Evolutionary conservation across 495 filamentous ascomycete species (phyloP), one percentile per base, ranked within the genome.

Genomic region (Durotheca rogersii): DNA sequence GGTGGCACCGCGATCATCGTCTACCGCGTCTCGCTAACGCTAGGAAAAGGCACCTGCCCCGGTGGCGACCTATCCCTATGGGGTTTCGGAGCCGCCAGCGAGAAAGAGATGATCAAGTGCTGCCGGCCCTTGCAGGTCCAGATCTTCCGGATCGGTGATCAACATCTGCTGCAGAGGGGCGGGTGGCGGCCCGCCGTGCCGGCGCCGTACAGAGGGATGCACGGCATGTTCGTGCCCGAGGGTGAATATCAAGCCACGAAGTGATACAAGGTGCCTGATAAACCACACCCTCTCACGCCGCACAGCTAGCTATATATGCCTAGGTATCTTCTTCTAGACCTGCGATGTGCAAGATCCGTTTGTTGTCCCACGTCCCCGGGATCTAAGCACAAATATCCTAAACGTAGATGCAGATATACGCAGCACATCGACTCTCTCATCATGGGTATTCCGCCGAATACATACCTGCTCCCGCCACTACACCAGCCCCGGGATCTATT

Each of bases 51-150:
- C 41, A 73, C 73, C 4, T 69, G 73, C 45, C 74, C 74, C n/a
- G 64, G 74, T 58, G 83, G 82, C 5, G 88, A 93, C 62, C 70
- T 91, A 23, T 86, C 82, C 1, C 73, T 82, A 21, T 89, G 85
- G 84, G 86, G 85, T 1, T 90, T 87, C 77, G 84, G 81, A 18
- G 81, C 78, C 50, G 81, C 82, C 53, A 77, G 77, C 30, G 79
- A 73, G 32, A 72, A 73, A 53, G 76, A 76, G 21, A 90, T 90
- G 87, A 73, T 81, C 16, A 81, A 83, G 11, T 85, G 80, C 15
- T 89, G 85, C 65, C 75, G 86, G n/a, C 85, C 86, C 1, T 70
- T 90, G 6, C 80, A 80, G 10, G 81, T 90, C 7, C 80, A 88
- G 45, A 80, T 90, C 2, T 90, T 80, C 57, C 73, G 75, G 38